Base-by-base conservation (phyloP, 78 protist species). In the Dictyostelium intermedium region DNA sequence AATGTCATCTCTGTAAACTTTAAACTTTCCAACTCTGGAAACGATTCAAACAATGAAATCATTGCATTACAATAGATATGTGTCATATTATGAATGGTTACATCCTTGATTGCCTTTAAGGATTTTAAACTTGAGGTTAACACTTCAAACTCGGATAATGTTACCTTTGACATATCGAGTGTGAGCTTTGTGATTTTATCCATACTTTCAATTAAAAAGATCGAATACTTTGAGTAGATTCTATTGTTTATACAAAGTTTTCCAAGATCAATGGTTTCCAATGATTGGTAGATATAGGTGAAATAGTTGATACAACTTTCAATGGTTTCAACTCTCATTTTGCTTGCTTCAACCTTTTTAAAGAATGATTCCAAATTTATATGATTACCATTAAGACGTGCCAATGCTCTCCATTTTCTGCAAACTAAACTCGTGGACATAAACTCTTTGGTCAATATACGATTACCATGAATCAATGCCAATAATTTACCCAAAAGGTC, bases 261-360 rank as follows among this genome's bases (percentile, higher is more conserved):
- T 14, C 84, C 83, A 23, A 89, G 7, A 8, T 76, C 73, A n/a
- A 89, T 50, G 25, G 39, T 30, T 61, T 80, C 87, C 83, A 89
- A 30, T 74, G 87, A 63, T 32, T 18, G 80, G 25, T 89, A 89
- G 25, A 63, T 50, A 70, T 53, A 53, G 50, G 72, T 70, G 32
- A 89, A 66, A 70, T 80, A 89, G 25, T 47, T 69, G 25, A 89
- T n/a, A 50, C 82, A 81, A 9, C n/a, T 35, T 69, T 89, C 94
- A 5, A 87, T 78, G 56, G 73, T 34, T 11, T 41, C 70, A 2
- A 30, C 37, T 70, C 69, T 87, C 93, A 87, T 87, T 35, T 87
- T 87, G 8, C 34, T 56, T 4, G 53, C n/a, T 23, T 76, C 45
- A 1, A 11, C 74, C 7, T 72, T 32, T 43, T 32, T 43, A 27